Base-by-base conservation (phyloP, 208 protist species). In the Leishmania tropica region DNA sequence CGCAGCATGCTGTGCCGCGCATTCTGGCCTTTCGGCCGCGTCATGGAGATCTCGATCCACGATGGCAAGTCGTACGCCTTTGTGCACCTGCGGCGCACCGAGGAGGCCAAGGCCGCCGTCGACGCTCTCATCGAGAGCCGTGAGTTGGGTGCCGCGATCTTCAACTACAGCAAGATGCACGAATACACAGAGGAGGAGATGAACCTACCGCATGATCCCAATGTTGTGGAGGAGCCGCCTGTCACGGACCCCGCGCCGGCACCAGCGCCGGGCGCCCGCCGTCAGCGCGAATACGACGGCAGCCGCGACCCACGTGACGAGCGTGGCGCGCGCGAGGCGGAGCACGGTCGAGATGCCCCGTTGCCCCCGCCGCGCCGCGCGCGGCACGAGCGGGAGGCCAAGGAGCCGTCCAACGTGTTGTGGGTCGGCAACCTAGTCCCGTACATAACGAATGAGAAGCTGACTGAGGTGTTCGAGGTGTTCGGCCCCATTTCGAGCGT, bases 101-200 rank as follows among this genome's bases (percentile, higher is more conserved):
- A 95, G 83, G 94, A 97, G 89, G 94, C 94, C 1, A 79, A 83
- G 42, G 83, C 71, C 45, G 94, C 94, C 21, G 93, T 97, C 5
- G 88, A 95, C 35, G 85, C 88, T 19, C 89, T 97, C 56, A 83
- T 85, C 75, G 84, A 88, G 78, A 84, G 84, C 65, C 88, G 88
- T 75, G 81, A 88, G 40, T 85, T 97, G 24, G 89, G 89, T 4
- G 75, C 77, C 8, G 93, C 89, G 10, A 82, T 88, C 11, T 96
- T 95, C 81, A 97, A 95, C 87, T 97, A 96, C 81, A 92, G 93
- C 62, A 96, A 96, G 81, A 94, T 94, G 85, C 96, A 92, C 87
- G 90, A 94, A 11, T 97, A 97, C 83, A 86, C 87, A 15, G 85
- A 87, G 60, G 90, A 96, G 75, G 92, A 97, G 79, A 86, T 94